phyloP scores from a whole-genome alignment of 345 rosid genomes.

The Passiflora organensis region DNA sequence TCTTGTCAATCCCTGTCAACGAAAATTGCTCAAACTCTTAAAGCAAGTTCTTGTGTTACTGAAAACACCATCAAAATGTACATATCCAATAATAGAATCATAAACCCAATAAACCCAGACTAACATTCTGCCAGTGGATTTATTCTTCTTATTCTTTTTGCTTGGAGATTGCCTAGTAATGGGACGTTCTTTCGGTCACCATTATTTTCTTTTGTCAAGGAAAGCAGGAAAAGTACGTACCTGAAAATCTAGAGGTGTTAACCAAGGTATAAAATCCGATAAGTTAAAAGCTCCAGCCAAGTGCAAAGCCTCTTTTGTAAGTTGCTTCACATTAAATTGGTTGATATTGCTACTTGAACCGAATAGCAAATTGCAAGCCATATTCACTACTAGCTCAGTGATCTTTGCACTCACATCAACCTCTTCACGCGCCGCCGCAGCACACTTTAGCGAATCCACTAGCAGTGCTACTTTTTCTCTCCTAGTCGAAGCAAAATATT shows the following conservation, averaged over 20 bases:
- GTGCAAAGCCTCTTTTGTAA: slow-evolving; percentile 7
- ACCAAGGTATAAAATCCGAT: slow-evolving; percentile 19
- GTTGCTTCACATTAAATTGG: slow-evolving; percentile 6
- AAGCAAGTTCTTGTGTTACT: not conserved
- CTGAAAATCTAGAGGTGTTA: slow-evolving; percentile 21
- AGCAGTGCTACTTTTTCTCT: slow-evolving; percentile 12
- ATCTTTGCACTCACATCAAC: slow-evolving; percentile 11
- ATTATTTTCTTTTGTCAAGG: too few species aligned
- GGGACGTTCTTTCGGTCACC: not conserved
- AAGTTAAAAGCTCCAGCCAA: slow-evolving; percentile 25
- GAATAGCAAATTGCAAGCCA: slow-evolving; percentile 20
- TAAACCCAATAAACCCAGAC: not conserved
- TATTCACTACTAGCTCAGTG: slow-evolving; percentile 8
- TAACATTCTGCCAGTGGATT: too few species aligned
- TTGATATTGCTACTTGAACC: slow-evolving; percentile 6
- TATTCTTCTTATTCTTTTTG: not conserved
- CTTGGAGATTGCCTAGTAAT: not conserved
- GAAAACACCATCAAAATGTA: too few species aligned
- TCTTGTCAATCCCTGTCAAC: not conserved
- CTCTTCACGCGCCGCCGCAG: not conserved
- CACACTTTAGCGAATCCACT: slow-evolving; percentile 5
- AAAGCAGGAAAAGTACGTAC: slow-evolving; percentile 8
- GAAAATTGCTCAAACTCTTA: not conserved
- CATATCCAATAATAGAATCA: not conserved
- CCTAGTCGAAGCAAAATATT: slow-evolving; percentile 19